Percentiles rank a stretch among this genome's conserved stretches.
phyloP scores from a whole-genome alignment of 1,139 yeast species.

The Blastobotrys persicus region DNA sequence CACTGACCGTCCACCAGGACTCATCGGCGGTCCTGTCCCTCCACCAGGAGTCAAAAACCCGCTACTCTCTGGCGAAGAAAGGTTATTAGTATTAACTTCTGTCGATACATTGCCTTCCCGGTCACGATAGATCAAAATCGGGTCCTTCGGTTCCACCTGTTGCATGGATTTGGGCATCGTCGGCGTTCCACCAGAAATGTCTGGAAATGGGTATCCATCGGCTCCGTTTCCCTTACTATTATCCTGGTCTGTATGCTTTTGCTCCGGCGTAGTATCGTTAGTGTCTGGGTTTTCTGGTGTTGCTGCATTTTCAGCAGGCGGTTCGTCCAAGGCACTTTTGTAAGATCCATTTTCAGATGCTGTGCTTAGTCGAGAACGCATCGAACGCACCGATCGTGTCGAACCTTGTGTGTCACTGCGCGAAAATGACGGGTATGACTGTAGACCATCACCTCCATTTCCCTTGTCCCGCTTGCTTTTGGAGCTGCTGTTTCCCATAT shows the following conservation, averaged over 20 bases:
- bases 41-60: conserved; percentile 13
- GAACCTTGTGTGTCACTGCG: conserved; percentile 45
- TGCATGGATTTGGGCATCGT: conserved; percentile 35
- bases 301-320: conserved; percentile 3
- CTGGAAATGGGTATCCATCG: conserved; percentile 28
- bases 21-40: conserved; percentile 14
- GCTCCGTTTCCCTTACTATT: conserved; percentile 6
- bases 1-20: conserved; percentile 21
- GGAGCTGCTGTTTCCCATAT: conserved; percentile 39
- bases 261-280: conserved; percentile 5
- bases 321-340: conserved; percentile 9
- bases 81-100: conserved; percentile 4
- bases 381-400: conserved; percentile 37
- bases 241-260: neutral
- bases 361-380: conserved; percentile 27
- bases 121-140: conserved; percentile 34
- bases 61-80: conserved; percentile 1
- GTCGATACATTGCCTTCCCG: conserved; percentile 23
- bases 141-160: conserved; percentile 35
- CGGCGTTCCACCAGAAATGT: conserved; percentile 13
- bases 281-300: conserved; percentile 4
- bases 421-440: conserved; percentile 40
- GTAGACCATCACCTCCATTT: conserved; percentile 29
- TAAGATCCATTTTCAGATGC: conserved; percentile 30
- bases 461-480: conserved; percentile 30